phyloP scores from a whole-genome alignment of 345 rosid species.

The Luvunga scandens region DNA sequence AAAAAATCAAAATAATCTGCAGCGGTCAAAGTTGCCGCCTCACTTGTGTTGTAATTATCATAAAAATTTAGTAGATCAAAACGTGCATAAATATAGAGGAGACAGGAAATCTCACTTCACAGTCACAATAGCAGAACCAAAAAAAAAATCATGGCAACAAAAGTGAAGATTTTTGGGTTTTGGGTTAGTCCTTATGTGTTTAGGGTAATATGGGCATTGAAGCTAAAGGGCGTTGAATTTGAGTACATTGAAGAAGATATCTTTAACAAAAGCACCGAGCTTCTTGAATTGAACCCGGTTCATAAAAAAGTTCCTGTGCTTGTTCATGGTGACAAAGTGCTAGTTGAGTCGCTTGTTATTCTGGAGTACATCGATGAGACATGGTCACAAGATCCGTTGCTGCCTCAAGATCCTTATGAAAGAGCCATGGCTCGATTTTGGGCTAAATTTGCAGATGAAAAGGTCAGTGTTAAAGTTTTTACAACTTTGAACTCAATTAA shows the following conservation, averaged over 20 bases:
- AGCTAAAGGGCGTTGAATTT: constrained; percentile 18
- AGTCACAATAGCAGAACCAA: too few species aligned
- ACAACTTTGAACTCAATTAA: too few species aligned
- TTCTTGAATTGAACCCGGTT: constrained; percentile 16
- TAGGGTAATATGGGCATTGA: constrained; percentile 20
- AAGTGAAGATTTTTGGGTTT: constrained; percentile 23
- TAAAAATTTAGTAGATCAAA: too few species aligned
- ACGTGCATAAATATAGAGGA: too few species aligned
- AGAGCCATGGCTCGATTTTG: constrained; percentile 41
- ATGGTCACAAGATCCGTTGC: constrained; percentile 31
- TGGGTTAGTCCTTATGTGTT: constrained; percentile 18
- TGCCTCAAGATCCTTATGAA: constrained; percentile 35
- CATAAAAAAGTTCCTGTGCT: constrained; percentile 17
- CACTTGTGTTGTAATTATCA: too few species aligned
- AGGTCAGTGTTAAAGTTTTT: constrained; percentile 3
- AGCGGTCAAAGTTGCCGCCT: too few species aligned
- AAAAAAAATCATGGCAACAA: background rate
- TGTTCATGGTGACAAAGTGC: constrained; percentile 13
- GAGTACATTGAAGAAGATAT: constrained; percentile 22
- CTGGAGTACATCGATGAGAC: constrained; percentile 33
- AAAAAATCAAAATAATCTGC: too few species aligned
- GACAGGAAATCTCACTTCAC: too few species aligned
- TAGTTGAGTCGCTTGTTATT: constrained; percentile 16
- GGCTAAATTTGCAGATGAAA: constrained; percentile 29
- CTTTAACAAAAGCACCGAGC: constrained; percentile 17